Base-by-base conservation (phyloP, 1,139 yeast genomes). In the Candida dubliniensis region DNA sequence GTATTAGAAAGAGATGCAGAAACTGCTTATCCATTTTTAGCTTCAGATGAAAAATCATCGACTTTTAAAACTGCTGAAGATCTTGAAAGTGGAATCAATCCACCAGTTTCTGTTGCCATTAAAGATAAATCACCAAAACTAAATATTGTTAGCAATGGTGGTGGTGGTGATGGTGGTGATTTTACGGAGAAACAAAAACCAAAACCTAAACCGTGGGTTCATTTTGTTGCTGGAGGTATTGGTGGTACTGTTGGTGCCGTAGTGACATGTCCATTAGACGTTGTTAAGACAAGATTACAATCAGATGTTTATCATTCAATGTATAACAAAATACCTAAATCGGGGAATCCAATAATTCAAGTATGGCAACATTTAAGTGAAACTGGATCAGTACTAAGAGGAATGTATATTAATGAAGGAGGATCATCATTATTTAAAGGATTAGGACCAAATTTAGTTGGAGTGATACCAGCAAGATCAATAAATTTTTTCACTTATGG, bases 201-300 rank as follows among this genome's bases (percentile, higher is more conserved):
- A 48, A 41, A 50, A 53, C 81, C 84, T 2, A 80, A 79, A 54
- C 95, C 95, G 44, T 91, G 97, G 96, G 89, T 91, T 7, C 97
- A 91, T 66, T 93, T 91, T 61, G 87, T 91, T n/a, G 97, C 99
- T n/a, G 99, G 99, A 34, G 99, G 98, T 33, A 58, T 87, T 25
- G 99, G 98, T 31, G 99, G 99, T 9, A 93, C 93, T 96, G 88
- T 95, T 14, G 99, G 99, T 13, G 96, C 99, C 1, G 69, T 91
- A 2, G 84, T 84, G 45, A 95, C 99, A 0, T 86, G 96, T 55
- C 99, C 99, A 0, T 77, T 95, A 50, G 99, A 95, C 66, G 96
- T 95, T 43, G 96, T 95, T 39, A 95, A 95, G 61, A 95, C 99
- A 0, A 77, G 99, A 56, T 71, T 95, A 45, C 99, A 95, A 63